These are phyloP conservation scores for Malus sieversii DNA, from an alignment of 306 rosid genomes.

Conservation along the genomic window DNA sequence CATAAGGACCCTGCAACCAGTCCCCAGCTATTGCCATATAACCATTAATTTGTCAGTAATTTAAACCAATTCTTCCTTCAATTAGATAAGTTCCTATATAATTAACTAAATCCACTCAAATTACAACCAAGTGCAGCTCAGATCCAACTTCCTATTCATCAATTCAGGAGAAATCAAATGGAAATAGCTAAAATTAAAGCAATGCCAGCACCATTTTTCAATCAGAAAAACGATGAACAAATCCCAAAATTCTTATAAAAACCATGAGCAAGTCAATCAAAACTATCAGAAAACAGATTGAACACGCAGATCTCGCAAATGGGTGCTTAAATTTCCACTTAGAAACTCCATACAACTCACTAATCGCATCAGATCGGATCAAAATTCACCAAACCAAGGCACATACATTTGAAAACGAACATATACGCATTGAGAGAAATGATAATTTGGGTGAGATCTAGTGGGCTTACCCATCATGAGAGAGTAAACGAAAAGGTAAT, in stretches of 20 bases:
- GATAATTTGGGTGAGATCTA: slow-evolving; percentile 32
- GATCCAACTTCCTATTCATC: background rate
- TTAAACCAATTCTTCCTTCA: background rate
- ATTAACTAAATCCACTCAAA: background rate
- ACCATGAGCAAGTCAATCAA: background rate
- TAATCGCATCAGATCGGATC: slow-evolving; percentile 26
- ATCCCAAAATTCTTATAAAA: background rate
- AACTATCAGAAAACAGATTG: background rate
- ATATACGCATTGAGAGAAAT: background rate
- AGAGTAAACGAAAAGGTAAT: slow-evolving; percentile 85
- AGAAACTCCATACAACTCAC: background rate
- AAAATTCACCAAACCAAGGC: slow-evolving; percentile 7
- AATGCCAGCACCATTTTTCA: background rate
- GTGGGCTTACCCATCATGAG: slow-evolving; percentile 66
- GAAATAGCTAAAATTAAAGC: background rate
- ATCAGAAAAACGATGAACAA: background rate
- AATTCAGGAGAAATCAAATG: background rate
- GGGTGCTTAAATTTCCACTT: background rate
- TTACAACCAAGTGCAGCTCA: background rate
- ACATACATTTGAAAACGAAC: background rate
- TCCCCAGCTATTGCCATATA: slow-evolving; percentile 77
- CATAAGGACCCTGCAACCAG: slow-evolving; percentile 99
- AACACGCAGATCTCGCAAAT: slow-evolving; percentile 17
- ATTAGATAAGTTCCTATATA: background rate
- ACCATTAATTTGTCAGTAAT: background rate